These are phyloP conservation scores for Hyaloscypha bicolor DNA, from an alignment of 495 filamentous ascomycete genomes.

Conservation along the genomic window DNA sequence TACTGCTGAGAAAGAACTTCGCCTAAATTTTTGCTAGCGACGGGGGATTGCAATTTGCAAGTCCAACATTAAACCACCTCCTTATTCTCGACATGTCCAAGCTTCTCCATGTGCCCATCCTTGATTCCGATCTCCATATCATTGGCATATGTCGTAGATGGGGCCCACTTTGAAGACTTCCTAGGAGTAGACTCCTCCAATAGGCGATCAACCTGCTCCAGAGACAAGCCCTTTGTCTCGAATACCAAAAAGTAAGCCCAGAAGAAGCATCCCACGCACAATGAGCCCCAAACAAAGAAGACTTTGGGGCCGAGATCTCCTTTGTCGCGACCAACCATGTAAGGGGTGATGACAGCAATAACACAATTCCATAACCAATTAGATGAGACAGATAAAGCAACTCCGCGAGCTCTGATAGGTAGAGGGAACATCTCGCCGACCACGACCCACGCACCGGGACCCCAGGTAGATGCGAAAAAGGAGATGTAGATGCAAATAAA, in stretches of 20 bases:
- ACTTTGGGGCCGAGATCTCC: conserved; percentile 66
- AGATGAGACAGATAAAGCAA: conserved; percentile 75
- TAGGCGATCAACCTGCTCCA: conserved; percentile 89
- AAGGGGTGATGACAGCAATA: not conserved
- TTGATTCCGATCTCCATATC: conserved; percentile 41
- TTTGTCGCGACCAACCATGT: not conserved
- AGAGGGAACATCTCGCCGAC: conserved; percentile 89
- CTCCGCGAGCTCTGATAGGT: conserved; percentile 76
- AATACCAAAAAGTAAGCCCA: conserved; percentile 78
- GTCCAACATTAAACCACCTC: no score
- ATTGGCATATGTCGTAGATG: conserved; percentile 64
- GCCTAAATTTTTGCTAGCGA: no score
- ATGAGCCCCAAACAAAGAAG: conserved; percentile 75
- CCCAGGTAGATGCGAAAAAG: conserved; percentile 76
- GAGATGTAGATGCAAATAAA: conserved; percentile 74
- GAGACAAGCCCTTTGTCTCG: conserved; percentile 82
- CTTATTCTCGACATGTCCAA: no score
- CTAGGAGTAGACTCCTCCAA: conserved; percentile 76
- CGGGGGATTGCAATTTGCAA: no score
- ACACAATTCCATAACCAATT: conserved; percentile 83
- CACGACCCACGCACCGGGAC: conserved; percentile 71
- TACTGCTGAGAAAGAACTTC: no score
- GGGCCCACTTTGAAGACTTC: conserved; percentile 69
- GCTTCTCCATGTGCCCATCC: no score
- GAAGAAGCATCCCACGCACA: conserved; percentile 63